Conservation (phyloP, 129 eudicot species). For the Chrysanthemum lavandulifolium region DNA sequence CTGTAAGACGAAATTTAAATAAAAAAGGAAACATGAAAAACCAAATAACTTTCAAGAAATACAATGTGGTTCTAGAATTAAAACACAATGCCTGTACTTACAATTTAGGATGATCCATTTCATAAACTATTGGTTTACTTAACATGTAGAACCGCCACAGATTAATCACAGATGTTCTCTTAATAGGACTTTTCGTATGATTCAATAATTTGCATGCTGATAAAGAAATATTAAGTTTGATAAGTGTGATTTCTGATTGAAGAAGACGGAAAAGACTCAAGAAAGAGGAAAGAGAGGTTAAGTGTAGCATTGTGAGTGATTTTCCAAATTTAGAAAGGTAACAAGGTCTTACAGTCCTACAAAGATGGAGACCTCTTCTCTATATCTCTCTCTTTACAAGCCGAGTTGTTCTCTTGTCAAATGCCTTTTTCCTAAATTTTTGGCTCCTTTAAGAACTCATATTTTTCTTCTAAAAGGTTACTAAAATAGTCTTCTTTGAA, state of each 20-base stretch:
- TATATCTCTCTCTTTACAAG: background rate
- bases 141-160: background rate
- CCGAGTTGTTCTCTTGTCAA: background rate
- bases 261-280: conserved; percentile 6
- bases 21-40: background rate
- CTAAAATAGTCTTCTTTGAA: too few species aligned
- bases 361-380: conserved; percentile 26
- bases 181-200: background rate
- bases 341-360: conserved; percentile 27
- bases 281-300: conserved; percentile 17
- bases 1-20: background rate
- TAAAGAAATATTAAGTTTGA: background rate
- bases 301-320: conserved; percentile 18
- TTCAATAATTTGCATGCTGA: conserved; percentile 1
- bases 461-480: too few species aligned
- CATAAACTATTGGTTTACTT: background rate
- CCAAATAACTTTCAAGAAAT: conserved; percentile 5
- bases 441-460: too few species aligned
- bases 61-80: background rate
- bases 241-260: too few species aligned
- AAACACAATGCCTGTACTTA: conserved; percentile 7
- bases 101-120: conserved; percentile 2
- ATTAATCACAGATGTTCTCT: background rate
- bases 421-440: too few species aligned
- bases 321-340: conserved; percentile 16